Percentiles rank a stretch among this genome's conserved stretches.
phyloP scores from a whole-genome alignment of 1,284 basidiomycete genomes.

The Pyrrhoderma noxium region DNA sequence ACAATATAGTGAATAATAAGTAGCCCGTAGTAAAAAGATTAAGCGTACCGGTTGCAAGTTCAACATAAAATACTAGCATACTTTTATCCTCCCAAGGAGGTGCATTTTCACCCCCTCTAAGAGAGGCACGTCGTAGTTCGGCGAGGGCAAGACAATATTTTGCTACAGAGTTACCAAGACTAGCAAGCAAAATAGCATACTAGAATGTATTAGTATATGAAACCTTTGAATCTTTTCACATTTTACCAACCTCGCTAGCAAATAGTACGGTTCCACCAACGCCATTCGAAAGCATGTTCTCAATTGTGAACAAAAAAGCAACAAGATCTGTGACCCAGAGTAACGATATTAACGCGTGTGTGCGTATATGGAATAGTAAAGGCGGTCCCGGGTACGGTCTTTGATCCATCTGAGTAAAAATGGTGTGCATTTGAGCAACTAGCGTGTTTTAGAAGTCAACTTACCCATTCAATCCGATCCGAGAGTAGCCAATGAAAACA shows the following conservation, averaged over 20 bases:
- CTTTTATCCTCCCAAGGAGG: conserved; percentile 97
- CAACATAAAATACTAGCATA: conserved; percentile 95
- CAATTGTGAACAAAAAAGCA: conserved; percentile 72
- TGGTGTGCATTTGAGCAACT: background rate
- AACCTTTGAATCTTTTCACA: conserved; percentile 6
- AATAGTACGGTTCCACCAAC: conserved; percentile 91
- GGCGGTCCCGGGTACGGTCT: conserved; percentile 81
- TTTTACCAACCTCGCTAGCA: conserved; percentile 86
- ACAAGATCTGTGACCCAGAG: conserved; percentile 66
- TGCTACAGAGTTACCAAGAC: conserved; percentile 67
- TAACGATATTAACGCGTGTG: conserved; percentile 62
- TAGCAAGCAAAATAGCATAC: conserved; percentile 89
- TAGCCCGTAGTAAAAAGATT: background rate
- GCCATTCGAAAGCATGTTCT: conserved; percentile 72
- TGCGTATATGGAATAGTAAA: conserved; percentile 77
- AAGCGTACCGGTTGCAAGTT: conserved; percentile 74
- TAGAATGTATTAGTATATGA: conserved; percentile 25
- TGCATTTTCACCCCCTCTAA: conserved; percentile 76
- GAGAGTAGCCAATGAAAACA: conserved; percentile 96
- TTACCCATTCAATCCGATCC: conserved; percentile 92
- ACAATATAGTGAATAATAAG: conserved; percentile 9
- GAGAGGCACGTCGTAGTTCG: conserved; percentile 72
- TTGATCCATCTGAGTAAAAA: conserved; percentile 85
- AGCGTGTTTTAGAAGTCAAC: conserved; percentile 25
- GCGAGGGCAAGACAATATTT: conserved; percentile 84